These are phyloP conservation scores for Dichomitus squalens DNA, from an alignment of 1,284 basidiomycete species.

Conservation along the genomic window DNA sequence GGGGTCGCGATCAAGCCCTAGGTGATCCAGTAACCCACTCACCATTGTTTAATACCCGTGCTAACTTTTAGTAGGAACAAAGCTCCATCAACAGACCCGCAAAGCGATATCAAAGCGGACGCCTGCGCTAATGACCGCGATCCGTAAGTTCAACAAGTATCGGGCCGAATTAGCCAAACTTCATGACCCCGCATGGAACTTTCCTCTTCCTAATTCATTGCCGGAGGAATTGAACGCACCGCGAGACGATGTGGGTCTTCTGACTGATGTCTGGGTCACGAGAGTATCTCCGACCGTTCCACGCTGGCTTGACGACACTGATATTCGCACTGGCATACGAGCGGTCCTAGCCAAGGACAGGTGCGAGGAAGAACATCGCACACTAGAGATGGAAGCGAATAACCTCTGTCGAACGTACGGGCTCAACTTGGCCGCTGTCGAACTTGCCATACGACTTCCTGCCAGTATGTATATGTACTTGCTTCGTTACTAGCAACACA, in stretches of 20 bases:
- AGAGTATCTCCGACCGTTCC: conserved; percentile 23
- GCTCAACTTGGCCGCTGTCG: conserved; percentile 18
- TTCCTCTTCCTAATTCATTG: conserved; percentile 34
- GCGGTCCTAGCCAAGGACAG: conserved; percentile 32
- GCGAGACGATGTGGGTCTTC: conserved; percentile 30
- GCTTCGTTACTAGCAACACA: neutral
- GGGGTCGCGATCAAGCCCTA: conserved; percentile 34
- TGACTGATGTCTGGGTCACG: conserved; percentile 44
- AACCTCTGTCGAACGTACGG: conserved; percentile 31
- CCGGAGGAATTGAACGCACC: conserved; percentile 29
- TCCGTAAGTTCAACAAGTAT: conserved; percentile 40
- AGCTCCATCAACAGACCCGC: conserved; percentile 39
- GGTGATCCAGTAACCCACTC: conserved; percentile 26
- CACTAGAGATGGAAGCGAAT: conserved; percentile 26
- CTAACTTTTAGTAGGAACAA: conserved; percentile 37
- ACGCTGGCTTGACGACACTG: conserved; percentile 37
- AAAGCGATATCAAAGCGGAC: conserved; percentile 36
- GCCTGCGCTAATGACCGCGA: conserved; percentile 34
- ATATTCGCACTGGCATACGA: conserved; percentile 25
- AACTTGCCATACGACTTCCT: conserved; percentile 19
- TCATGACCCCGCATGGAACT: conserved; percentile 27
- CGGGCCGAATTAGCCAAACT: conserved; percentile 32
- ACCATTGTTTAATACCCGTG: neutral
- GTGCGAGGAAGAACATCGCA: conserved; percentile 31
- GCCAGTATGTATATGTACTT: neutral